Evolutionary conservation across 2,329 filamentous ascomycete genomes (phyloP), one percentile per base, ranked within the genome.

Genomic region (Pseudogymnoascus pannorum): DNA sequence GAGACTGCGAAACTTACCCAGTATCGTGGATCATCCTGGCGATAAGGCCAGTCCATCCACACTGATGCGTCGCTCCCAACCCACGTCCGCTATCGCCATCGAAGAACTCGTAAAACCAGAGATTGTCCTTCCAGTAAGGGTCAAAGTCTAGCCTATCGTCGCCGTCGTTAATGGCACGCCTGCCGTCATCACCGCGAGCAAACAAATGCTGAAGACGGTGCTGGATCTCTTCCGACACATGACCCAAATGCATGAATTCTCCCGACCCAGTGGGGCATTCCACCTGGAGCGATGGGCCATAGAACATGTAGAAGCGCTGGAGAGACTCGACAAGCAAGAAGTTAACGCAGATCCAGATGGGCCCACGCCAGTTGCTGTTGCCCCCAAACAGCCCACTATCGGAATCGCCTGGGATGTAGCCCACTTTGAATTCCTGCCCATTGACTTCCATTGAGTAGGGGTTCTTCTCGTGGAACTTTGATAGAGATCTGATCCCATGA

Each of bases 41-140:
- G 73, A 97, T 92, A 67, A 97, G 76, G 22, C 93, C 93, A 36
- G 93, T 97, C 93, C 94, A 97, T 58, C 93, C 93, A 71, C 91
- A 96, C 75, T 97, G 94, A 75, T 97, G 94, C 57, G 87, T 93
- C 36, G 93, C 91, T 62, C 93, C 93, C 1, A 97, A 82, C 14
- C 94, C 93, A 67, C 92, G 88, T 12, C 93, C 93, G 58, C 81
- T 87, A 72, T 97, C 92, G 38, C 92, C 93, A 71, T 97, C 93
- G 72, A 97, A 97, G 80, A 95, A 97, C 74, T 97, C 93, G 72
- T 96, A 89, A 81, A 96, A 97, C 90, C 91, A 97, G 69, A 97
- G 79, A 70, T 92, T 85, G 70, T 95, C 92, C 74, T 88, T 93
- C 93, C 93, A 97, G 74, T 96, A 80, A 22, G 90, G 87, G 71